phyloP scores from a whole-genome alignment of 352 stramenopile genomes.

The Globisporangium lucens region DNA sequence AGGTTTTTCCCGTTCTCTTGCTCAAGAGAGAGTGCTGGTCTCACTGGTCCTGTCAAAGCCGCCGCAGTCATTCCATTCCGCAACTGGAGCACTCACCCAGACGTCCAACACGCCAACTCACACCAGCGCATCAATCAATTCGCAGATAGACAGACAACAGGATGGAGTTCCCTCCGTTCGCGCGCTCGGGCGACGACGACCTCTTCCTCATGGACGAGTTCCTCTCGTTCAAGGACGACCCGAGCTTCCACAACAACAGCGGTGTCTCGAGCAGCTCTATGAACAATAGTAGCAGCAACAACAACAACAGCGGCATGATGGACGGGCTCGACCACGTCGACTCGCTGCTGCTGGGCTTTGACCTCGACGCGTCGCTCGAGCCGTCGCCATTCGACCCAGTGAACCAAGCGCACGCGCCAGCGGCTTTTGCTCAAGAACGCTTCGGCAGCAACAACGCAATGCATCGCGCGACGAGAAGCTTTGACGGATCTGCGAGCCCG shows the following conservation, averaged over 20 bases:
- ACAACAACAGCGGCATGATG: slow-evolving; percentile 17
- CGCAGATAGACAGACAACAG: background rate
- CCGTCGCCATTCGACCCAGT: slow-evolving; percentile 7
- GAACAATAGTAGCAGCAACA: slow-evolving; percentile 4
- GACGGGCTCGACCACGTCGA: slow-evolving; percentile 33
- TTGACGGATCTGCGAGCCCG: slow-evolving; percentile 28
- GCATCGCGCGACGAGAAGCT: slow-evolving; percentile 3
- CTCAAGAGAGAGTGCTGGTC: slow-evolving; percentile 5
- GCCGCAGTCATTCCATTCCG: background rate
- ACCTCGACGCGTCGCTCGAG: slow-evolving; percentile 17
- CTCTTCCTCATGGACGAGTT: slow-evolving; percentile 52
- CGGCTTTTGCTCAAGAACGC: background rate
- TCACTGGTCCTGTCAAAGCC: background rate
- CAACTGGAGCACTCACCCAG: background rate
- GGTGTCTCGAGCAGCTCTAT: slow-evolving; percentile 2
- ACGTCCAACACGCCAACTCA: background rate
- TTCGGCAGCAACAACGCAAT: slow-evolving; percentile 10
- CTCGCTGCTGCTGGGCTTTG: slow-evolving; percentile 37
- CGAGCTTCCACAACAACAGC: slow-evolving; percentile 14
- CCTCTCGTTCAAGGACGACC: slow-evolving; percentile 43
- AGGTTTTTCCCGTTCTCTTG: background rate
- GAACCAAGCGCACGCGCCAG: slow-evolving; percentile 1
- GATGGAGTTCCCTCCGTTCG: slow-evolving; percentile 13
- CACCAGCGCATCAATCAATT: background rate
- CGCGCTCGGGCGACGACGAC: slow-evolving; percentile 16